Evolutionary conservation across 345 rosid species (phyloP), one percentile per base, ranked within the genome.

Genomic region (Eucalyptus sp.): DNA sequence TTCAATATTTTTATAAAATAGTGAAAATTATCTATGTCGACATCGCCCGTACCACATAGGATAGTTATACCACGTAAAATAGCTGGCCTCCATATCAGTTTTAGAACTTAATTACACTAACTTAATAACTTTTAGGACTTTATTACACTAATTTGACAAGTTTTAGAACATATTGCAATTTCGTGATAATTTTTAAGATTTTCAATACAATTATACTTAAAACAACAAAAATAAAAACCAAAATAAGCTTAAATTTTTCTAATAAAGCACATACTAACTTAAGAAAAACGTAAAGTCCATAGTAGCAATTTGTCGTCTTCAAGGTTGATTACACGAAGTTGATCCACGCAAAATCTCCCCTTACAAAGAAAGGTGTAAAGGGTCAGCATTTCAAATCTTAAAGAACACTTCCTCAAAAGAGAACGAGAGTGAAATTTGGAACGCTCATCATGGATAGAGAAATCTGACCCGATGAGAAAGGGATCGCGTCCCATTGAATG

Each of bases 21-120:
- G 10, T 52, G 10, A 52, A 0, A 52, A 1, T 18, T 52, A 52
- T 52, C 2, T 52, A 52, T 52, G 1, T 52, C 0, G 2, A 4
- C 2, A 52, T 1, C 0, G 0, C 0, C 1, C 0, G 1, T 3
- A 52, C 24, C 10, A 18, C 2, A 52, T 52, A 17, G 1, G 24
- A 52, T 4, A 18, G 0, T 18, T 7, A 1, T 18, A 52, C 10
- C 25, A 18, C 0, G 4, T 52, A 18, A 52, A 52, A 7, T 0
- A 52, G 0, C 2, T 18, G 0, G 10, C 24, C 7, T 52, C 4
- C 24, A 7, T 52, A 52, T 18, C 1, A 52, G 24, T 18, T 52
- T 52, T 17, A 56, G 0, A 17, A 56, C 12, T 22, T 24, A 1
- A 56, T 56, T 1, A 3, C 4, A 54, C 0, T 54, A 54, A 8